A percentile compares a stretch with the other conserved stretches of the same genome.
phyloP scores from a whole-genome alignment of 768 basidiomycete genomes.

The Podaxis rugospora region DNA sequence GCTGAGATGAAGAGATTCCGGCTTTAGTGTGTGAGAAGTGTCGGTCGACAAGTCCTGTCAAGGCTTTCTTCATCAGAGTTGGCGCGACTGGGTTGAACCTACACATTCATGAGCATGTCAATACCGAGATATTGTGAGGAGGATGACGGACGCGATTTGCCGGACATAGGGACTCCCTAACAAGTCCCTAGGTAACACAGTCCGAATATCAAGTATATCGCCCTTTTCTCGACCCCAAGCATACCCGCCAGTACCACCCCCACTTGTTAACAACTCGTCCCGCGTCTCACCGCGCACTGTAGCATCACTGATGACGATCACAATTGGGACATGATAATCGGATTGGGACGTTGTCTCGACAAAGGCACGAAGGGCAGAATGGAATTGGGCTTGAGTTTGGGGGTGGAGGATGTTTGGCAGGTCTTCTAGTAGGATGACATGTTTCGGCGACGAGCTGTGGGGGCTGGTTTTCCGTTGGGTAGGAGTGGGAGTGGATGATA shows the following conservation, averaged over 20 bases:
- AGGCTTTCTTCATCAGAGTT: slow-evolving; percentile 77
- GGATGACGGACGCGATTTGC: slow-evolving; percentile 63
- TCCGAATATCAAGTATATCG: slow-evolving; percentile 56
- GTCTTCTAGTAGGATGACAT: slow-evolving; percentile 81
- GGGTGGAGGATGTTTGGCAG: slow-evolving; percentile 86
- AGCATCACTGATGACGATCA: slow-evolving; percentile 81
- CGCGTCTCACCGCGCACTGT: slow-evolving; percentile 70
- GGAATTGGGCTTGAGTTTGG: slow-evolving; percentile 67
- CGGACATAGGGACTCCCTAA: slow-evolving; percentile 70
- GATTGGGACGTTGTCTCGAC: slow-evolving; percentile 31
- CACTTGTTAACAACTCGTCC: slow-evolving; percentile 38
- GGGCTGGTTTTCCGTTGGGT: slow-evolving; percentile 15
- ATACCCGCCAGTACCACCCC: slow-evolving; percentile 19
- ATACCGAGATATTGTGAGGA: not conserved
- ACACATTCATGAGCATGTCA: not conserved
- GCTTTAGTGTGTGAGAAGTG: slow-evolving; percentile 35
- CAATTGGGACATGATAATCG: slow-evolving; percentile 53
- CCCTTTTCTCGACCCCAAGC: slow-evolving; percentile 40
- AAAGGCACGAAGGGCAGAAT: slow-evolving; percentile 59
- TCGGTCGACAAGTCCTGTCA: slow-evolving; percentile 51
- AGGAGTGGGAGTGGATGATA: slow-evolving; percentile 7
- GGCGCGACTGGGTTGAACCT: slow-evolving; percentile 93
- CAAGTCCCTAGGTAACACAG: slow-evolving; percentile 65
- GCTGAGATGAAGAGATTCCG: slow-evolving; percentile 13
- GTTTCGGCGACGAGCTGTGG: slow-evolving; percentile 23